Evolutionary conservation across 805 yeast genomes (phyloP).

Genomic region (Clavispora carvajalis): DNA sequence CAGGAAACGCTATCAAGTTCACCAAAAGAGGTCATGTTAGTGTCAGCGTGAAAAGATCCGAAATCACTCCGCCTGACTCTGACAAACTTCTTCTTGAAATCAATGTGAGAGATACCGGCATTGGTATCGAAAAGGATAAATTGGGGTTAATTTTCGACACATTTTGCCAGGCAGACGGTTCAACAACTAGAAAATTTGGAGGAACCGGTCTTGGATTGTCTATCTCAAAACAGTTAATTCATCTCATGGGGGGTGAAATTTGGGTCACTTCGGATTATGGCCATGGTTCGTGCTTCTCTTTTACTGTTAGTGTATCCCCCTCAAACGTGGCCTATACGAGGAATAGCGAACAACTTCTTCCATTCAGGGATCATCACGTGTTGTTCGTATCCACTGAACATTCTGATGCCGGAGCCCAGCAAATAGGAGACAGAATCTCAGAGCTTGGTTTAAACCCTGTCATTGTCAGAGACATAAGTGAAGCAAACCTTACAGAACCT

Average conservation of each 20-base stretch:
- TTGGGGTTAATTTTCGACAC: constrained; percentile 82
- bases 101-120: constrained; percentile 87
- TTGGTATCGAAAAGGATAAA: constrained; percentile 83
- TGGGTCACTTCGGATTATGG: constrained; percentile 85
- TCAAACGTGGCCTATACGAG: constrained; percentile 57
- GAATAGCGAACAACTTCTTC: constrained; percentile 63
- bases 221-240: constrained; percentile 80
- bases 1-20: constrained; percentile 87
- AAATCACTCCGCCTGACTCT: constrained; percentile 26
- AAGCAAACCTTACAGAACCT: constrained; percentile 52
- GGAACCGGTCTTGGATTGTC: constrained; percentile 90
- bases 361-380: constrained; percentile 67
- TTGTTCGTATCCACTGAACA: constrained; percentile 67
- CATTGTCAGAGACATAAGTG: constrained; percentile 50
- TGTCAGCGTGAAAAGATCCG: constrained; percentile 59
- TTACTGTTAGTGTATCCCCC: constrained; percentile 74
- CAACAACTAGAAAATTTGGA: constrained; percentile 87
- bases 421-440: constrained; percentile 45
- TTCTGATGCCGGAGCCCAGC: constrained; percentile 43
- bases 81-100: constrained; percentile 60
- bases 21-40: constrained; percentile 80
- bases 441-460: constrained; percentile 59
- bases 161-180: constrained; percentile 91
- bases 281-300: constrained; percentile 76
- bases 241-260: constrained; percentile 89